Conservation (phyloP, 1,139 yeast species). For the Yamadazyma sp. region DNA sequence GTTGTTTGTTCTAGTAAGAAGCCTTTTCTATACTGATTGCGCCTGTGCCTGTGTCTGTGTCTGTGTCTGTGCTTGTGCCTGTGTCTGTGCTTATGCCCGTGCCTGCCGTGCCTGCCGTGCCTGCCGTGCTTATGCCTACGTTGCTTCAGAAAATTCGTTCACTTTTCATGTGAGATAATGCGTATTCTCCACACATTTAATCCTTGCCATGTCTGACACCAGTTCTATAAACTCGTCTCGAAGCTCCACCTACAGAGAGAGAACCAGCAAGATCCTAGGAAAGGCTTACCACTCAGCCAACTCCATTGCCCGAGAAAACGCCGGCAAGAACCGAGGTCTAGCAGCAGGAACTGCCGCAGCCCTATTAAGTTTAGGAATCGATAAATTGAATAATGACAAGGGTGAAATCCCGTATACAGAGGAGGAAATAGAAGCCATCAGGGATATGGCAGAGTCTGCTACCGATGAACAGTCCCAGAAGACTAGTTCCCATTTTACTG, state of each 20-base stretch:
- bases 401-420: constrained; percentile 11
- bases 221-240: background rate
- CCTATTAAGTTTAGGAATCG: constrained; percentile 53
- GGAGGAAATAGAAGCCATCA: constrained; percentile 16
- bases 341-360: constrained; percentile 63
- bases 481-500: constrained; percentile 48
- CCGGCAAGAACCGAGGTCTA: constrained; percentile 45
- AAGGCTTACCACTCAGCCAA: constrained; percentile 17
- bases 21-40: too few relatives aligned
- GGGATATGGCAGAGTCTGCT: constrained; percentile 17
- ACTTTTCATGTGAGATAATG: too few relatives aligned
- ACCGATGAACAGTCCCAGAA: constrained; percentile 6
- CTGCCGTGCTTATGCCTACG: too few relatives aligned
- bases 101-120: too few relatives aligned
- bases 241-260: constrained; percentile 7
- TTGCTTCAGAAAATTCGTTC: too few relatives aligned
- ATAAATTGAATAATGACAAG: constrained; percentile 21
- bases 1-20: too few relatives aligned
- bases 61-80: too few relatives aligned
- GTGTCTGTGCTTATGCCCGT: too few relatives aligned
- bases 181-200: too few relatives aligned
- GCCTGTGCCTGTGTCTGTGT: too few relatives aligned
- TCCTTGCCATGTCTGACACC: background rate
- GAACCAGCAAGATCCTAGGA: constrained; percentile 10
- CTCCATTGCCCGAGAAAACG: constrained; percentile 27